Evolutionary conservation across 2,329 filamentous ascomycete genomes (phyloP).

Genomic region (Penicillium sclerotiorum): DNA sequence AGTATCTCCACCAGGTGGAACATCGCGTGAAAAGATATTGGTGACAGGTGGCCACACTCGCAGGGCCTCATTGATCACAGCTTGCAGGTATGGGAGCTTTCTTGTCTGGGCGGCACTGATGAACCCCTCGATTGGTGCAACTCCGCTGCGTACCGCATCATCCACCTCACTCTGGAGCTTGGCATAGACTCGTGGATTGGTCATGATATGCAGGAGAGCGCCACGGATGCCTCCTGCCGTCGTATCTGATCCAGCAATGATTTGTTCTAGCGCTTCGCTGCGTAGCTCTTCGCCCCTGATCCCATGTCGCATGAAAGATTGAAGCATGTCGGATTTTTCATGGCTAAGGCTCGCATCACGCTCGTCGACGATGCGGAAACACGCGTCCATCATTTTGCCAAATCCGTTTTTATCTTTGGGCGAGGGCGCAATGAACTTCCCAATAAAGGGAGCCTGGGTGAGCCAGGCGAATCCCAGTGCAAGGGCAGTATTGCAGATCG

Average conservation of each 20-base stretch:
- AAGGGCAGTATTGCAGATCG: slow-evolving; percentile 15
- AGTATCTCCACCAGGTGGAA: slow-evolving; percentile 17
- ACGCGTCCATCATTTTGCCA: slow-evolving; percentile 26
- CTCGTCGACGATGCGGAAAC: slow-evolving; percentile 21
- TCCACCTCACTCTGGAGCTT: slow-evolving; percentile 25
- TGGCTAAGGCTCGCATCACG: slow-evolving; percentile 21
- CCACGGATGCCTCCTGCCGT: slow-evolving; percentile 20
- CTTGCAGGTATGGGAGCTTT: slow-evolving; percentile 34
- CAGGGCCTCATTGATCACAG: slow-evolving; percentile 31
- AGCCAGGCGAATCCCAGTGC: slow-evolving; percentile 20
- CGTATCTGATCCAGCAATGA: slow-evolving; percentile 25
- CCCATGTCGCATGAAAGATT: slow-evolving; percentile 32
- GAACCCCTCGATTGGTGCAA: slow-evolving; percentile 11
- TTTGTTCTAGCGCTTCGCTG: slow-evolving; percentile 20
- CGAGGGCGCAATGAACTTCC: slow-evolving; percentile 20
- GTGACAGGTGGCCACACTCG: slow-evolving; percentile 22
- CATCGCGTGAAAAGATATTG: slow-evolving; percentile 21
- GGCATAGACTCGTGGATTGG: slow-evolving; percentile 17
- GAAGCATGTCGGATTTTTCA: slow-evolving; percentile 30
- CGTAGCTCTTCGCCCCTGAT: slow-evolving; percentile 17
- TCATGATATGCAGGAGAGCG: slow-evolving; percentile 17
- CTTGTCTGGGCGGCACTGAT: slow-evolving; percentile 23
- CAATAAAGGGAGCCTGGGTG: slow-evolving; percentile 18
- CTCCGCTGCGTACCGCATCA: slow-evolving; percentile 8
- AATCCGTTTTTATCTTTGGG: slow-evolving; percentile 24